Evolutionary conservation across 345 rosid genomes (phyloP), one percentile per base, ranked within the genome.

Genomic region (Luvunga scandens): DNA sequence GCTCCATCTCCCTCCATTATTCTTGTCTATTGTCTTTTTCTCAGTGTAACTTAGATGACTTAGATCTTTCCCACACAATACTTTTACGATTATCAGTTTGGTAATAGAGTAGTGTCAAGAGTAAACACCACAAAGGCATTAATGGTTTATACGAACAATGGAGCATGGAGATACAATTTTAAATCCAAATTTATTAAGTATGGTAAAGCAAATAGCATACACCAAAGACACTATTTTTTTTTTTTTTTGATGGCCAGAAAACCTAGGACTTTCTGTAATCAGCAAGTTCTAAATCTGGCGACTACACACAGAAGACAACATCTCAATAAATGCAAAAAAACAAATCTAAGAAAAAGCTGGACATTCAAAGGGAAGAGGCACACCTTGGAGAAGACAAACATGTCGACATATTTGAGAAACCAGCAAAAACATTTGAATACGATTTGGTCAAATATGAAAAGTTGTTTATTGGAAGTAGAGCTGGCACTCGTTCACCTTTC

Each of bases 401-500:
- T 19, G 85, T 78, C 5, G 90, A 79, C 31, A 75, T n/a, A 76
- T 83, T 84, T 34, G 92, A 77, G 83, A 90, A 89, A 39, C 91
- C 91, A 42, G 86, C 79, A 83, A 89, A 93, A 75, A 91, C 93
- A 83, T 93, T 93, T 18, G 97, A 88, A 81, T 93, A 91, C 22
- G 93, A 90, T 85, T 91, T 93, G 69, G 94, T 93, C 82, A 91
- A 82, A 83, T 90, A 91, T 30, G 93, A 85, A 86, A 93, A 93
- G 86, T 93, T 93, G 79, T 81, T 65, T 65, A 85, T 81, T 64
- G 97, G 93, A 55, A 89, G 85, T 4, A 93, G 79, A 59, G 93
- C 86, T n/a, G 93, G 87, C 57, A 91, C 88, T 31, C 80, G 81
- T 63, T 88, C 90, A 69, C 97, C 97, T 81, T 91, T 93, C 86